A percentile compares a stretch with the other conserved stretches of the same genome.
Evolutionary conservation across 1,284 basidiomycete species (phyloP).

Genomic region (Marasmius sp.): DNA sequence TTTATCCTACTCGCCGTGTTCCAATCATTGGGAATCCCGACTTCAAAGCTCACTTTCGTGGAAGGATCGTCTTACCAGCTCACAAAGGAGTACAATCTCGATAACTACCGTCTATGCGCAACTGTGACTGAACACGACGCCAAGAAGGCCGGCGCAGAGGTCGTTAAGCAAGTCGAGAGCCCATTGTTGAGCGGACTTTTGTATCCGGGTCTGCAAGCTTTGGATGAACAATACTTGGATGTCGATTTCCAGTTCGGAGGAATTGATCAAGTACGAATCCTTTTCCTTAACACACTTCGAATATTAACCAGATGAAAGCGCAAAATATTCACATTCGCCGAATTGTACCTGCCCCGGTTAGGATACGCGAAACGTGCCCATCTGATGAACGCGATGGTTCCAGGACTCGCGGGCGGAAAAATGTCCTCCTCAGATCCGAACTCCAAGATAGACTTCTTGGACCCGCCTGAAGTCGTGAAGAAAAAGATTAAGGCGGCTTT

Average conservation of each 20-base stretch:
- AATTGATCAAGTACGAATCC: conserved; percentile 79
- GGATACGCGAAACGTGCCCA: conserved; percentile 96
- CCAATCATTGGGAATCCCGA: conserved; percentile 88
- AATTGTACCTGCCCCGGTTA: conserved; percentile 90
- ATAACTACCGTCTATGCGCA: conserved; percentile 90
- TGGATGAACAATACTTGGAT: conserved; percentile 96
- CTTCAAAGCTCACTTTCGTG: conserved; percentile 81
- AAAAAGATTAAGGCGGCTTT: conserved; percentile 93
- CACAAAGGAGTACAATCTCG: conserved; percentile 89
- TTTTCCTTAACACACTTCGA: not conserved
- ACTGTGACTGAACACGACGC: conserved; percentile 95
- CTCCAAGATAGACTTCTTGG: conserved; percentile 98
- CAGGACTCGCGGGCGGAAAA: conserved; percentile 92
- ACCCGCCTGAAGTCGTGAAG: conserved; percentile 79
- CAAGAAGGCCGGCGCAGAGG: conserved; percentile 98
- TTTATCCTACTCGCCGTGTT: conserved; percentile 84
- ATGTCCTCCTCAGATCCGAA: conserved; percentile 99
- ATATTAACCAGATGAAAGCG: conserved; percentile 50
- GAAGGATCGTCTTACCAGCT: conserved; percentile 93
- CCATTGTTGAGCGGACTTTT: conserved; percentile 90
- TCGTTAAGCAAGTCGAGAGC: conserved; percentile 96
- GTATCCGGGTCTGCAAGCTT: conserved; percentile 95
- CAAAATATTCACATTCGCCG: conserved; percentile 99
- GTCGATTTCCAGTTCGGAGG: conserved; percentile 99
- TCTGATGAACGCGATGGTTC: conserved; percentile 99